Evolutionary conservation across 1,284 basidiomycete species (phyloP).

Genomic region (Pyrrhoderma noxium): DNA sequence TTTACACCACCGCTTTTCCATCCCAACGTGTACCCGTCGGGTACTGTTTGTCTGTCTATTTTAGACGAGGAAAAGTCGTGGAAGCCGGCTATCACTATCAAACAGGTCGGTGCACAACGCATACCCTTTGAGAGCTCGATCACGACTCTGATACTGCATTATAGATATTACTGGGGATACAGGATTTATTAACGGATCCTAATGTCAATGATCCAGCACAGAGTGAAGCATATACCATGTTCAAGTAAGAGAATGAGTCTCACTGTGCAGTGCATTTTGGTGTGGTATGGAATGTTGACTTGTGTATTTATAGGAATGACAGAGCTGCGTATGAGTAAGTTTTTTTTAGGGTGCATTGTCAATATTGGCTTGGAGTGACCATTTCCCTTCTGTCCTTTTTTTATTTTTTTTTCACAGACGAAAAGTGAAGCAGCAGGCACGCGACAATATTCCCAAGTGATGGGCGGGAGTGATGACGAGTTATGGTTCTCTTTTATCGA

Average conservation of each 20-base stretch:
- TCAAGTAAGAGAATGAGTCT: conserved; percentile 61
- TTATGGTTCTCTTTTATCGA: too few relatives aligned
- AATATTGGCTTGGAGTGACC: conserved; percentile 11
- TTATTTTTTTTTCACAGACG: conserved; percentile 43
- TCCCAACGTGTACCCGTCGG: conserved; percentile 98
- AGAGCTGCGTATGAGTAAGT: conserved; percentile 82
- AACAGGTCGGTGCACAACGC: conserved; percentile 70
- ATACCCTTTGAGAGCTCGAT: too few relatives aligned
- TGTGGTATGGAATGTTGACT: not conserved
- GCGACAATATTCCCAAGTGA: conserved; percentile 80
- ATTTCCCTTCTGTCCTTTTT: too few relatives aligned
- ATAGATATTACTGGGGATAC: conserved; percentile 92
- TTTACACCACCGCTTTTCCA: conserved; percentile 96
- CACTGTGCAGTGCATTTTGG: too few relatives aligned
- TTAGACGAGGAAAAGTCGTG: conserved; percentile 98
- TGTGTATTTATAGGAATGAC: conserved; percentile 63
- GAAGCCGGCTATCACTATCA: conserved; percentile 99
- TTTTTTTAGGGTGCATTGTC: not conserved
- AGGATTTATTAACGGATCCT: conserved; percentile 90
- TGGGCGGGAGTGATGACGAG: too few relatives aligned
- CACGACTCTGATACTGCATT: not conserved
- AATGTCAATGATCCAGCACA: conserved; percentile 95
- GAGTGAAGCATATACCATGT: conserved; percentile 96
- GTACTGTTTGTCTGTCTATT: conserved; percentile 97
- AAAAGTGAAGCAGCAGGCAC: conserved; percentile 73